These are phyloP conservation scores for Quercus engelmannii DNA, from an alignment of 306 rosid genomes.

Conservation along the genomic window DNA sequence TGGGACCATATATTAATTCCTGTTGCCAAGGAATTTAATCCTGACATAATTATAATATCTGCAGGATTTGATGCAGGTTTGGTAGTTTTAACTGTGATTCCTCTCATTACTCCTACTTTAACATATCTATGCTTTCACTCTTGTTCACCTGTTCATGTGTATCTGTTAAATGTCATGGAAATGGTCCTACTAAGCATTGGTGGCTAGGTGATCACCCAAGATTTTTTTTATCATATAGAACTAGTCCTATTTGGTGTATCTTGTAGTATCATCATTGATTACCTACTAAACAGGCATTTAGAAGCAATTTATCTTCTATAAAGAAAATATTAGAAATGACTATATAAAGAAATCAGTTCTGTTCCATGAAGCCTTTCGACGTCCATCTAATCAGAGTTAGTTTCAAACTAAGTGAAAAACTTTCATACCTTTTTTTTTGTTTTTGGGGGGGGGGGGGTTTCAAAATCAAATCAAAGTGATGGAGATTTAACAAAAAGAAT, in stretches of 20 bases:
- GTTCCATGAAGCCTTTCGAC: neutral
- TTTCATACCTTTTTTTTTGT: neutral
- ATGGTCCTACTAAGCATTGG: too few species aligned
- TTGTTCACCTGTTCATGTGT: too few species aligned
- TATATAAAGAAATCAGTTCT: neutral
- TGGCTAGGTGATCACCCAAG: too few species aligned
- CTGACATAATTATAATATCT: slow-evolving; percentile 76
- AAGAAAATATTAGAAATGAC: neutral
- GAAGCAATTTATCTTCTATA: neutral
- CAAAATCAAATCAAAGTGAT: neutral
- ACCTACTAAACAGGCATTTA: neutral
- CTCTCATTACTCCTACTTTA: neutral
- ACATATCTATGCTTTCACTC: too few species aligned
- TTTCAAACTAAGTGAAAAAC: too few species aligned
- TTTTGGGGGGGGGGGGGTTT: neutral
- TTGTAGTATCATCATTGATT: neutral
- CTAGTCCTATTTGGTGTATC: too few species aligned
- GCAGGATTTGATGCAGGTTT: slow-evolving; percentile 99
- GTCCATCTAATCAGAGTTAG: too few species aligned
- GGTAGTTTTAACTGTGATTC: neutral
- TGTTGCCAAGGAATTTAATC: slow-evolving; percentile 78
- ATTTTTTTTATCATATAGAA: too few species aligned
- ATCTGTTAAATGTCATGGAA: too few species aligned
- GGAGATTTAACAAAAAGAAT: neutral
- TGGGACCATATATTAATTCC: slow-evolving; percentile 96